phyloP scores from a whole-genome alignment of 2,329 filamentous ascomycete genomes.

The Aschersonia sp. region DNA sequence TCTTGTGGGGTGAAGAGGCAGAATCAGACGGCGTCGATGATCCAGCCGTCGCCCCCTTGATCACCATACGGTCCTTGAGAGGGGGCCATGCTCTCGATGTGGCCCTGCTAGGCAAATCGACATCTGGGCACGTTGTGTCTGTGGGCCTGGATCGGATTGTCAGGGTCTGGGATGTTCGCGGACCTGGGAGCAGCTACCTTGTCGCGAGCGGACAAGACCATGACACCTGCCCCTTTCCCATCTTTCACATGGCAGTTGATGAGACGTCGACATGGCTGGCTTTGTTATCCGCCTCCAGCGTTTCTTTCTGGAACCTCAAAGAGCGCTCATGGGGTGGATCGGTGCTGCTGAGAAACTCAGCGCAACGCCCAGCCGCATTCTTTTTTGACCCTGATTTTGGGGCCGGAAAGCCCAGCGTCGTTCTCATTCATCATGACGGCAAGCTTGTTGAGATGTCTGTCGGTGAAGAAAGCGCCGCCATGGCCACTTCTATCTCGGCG shows the following conservation, averaged over 20 bases:
- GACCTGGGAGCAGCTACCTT: slow-evolving; percentile 25
- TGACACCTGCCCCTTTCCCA: slow-evolving; percentile 36
- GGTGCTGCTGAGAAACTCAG: slow-evolving; percentile 31
- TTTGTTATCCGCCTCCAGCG: slow-evolving; percentile 37
- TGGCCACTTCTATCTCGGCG: slow-evolving; percentile 33
- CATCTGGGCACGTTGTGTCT: slow-evolving; percentile 51
- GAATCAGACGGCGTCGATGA: slow-evolving; percentile 30
- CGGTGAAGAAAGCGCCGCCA: slow-evolving; percentile 23
- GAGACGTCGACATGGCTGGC: slow-evolving; percentile 51
- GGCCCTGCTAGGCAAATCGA: slow-evolving; percentile 45
- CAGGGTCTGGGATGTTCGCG: slow-evolving; percentile 49
- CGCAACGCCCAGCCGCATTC: slow-evolving; percentile 46
- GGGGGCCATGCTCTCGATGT: slow-evolving; percentile 57
- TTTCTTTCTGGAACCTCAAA: slow-evolving; percentile 49
- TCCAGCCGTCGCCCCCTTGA: slow-evolving; percentile 27
- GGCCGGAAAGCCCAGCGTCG: slow-evolving; percentile 27
- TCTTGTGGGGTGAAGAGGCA: slow-evolving; percentile 51
- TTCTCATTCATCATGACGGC: slow-evolving; percentile 52
- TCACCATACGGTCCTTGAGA: slow-evolving; percentile 46
- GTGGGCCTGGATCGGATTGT: slow-evolving; percentile 57
- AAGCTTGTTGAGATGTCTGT: slow-evolving; percentile 38
- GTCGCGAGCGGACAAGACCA: slow-evolving; percentile 24
- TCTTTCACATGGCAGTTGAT: slow-evolving; percentile 51
- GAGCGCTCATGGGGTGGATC: slow-evolving; percentile 41
- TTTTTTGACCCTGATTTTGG: slow-evolving; percentile 39